phyloP scores from a whole-genome alignment of 2,329 filamentous ascomycete species.

The Aureobasidium musti region DNA sequence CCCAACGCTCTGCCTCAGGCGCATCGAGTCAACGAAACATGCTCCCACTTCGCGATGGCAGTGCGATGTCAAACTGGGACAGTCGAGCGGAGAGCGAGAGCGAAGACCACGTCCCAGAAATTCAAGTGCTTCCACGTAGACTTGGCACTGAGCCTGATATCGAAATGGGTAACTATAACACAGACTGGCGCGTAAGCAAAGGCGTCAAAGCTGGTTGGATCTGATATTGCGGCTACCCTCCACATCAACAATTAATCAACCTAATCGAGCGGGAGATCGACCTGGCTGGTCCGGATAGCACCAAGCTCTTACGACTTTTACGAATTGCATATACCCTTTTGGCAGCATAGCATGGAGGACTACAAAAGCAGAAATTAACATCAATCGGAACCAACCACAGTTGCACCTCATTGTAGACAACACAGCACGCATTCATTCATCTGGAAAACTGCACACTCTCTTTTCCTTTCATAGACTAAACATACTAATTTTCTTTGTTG shows the following conservation, averaged over 20 bases:
- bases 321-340: constrained; percentile 16
- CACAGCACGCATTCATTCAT: not conserved
- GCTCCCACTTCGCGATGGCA: not conserved
- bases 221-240: not conserved
- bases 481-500: not conserved
- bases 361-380: not conserved
- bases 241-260: not conserved
- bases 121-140: not conserved
- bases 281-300: not conserved
- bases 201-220: constrained; percentile 23
- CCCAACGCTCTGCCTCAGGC: constrained; percentile 1
- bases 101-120: not conserved
- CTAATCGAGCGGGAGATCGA: constrained; percentile 14
- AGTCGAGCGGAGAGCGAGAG: not conserved
- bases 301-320: constrained; percentile 4
- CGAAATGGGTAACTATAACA: constrained; percentile 1
- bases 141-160: not conserved
- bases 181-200: constrained; percentile 21
- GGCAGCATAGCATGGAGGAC: not conserved
- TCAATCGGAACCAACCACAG: not conserved
- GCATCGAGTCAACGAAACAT: constrained; percentile 13
- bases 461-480: not conserved
- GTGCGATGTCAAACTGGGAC: constrained; percentile 2
- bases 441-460: not conserved
- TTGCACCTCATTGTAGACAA: not conserved